A percentile compares a stretch with the other conserved stretches of the same genome.
Conservation (phyloP, 768 basidiomycete species). For the Coprinellus aureogranulatus region DNA sequence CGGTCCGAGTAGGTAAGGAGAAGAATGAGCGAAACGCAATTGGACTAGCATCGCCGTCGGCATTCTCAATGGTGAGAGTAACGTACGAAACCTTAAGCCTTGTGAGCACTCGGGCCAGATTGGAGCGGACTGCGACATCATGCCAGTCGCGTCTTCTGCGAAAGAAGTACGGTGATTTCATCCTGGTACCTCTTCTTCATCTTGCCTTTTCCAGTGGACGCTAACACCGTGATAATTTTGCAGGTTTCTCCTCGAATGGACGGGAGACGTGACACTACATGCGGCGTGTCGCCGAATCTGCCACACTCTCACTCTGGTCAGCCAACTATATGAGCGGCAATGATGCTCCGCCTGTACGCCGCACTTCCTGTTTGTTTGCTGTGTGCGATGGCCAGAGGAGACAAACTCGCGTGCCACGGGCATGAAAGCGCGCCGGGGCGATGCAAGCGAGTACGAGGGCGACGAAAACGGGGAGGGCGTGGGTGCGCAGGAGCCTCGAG, state of each 20-base stretch:
- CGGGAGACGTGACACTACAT: too few species aligned
- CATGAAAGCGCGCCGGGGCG: neutral
- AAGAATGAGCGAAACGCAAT: too few species aligned
- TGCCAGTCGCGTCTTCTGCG: neutral
- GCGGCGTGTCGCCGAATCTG: too few species aligned
- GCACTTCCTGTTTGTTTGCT: neutral
- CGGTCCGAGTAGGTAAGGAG: too few species aligned
- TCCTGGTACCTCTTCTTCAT: neutral
- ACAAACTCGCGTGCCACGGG: neutral
- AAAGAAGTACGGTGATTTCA: conserved; percentile 1
- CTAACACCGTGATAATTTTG: neutral
- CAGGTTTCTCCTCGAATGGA: neutral
- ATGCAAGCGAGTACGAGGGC: too few species aligned
- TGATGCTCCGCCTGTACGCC: too few species aligned
- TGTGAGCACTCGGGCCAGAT: neutral
- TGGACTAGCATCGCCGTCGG: too few species aligned
- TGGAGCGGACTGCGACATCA: neutral
- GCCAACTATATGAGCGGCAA: too few species aligned
- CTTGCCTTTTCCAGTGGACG: neutral
- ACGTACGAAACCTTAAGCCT: neutral
- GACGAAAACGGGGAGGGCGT: neutral
- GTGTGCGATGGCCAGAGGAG: neutral
- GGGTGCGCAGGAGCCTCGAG: neutral
- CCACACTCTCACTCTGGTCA: too few species aligned
- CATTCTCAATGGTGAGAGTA: neutral